These are phyloP conservation scores for Fusarium nodosum DNA, from an alignment of 2,329 filamentous ascomycete genomes.

Conservation along the genomic window DNA sequence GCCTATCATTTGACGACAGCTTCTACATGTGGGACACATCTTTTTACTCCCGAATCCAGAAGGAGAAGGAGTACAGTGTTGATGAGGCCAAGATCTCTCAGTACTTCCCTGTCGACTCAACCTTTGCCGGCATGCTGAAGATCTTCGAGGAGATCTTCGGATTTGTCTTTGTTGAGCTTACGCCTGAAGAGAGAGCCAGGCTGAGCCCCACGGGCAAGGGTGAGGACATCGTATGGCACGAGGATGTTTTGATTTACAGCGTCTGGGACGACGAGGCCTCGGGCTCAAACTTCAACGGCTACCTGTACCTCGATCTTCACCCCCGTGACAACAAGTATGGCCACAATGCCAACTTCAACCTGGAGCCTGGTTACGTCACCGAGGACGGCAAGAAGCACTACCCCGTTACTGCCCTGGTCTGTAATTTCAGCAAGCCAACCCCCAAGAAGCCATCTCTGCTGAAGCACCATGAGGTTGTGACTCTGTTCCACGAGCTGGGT, in stretches of 20 bases:
- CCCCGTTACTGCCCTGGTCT: constrained; percentile 83
- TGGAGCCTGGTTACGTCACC: constrained; percentile 78
- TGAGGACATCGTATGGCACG: constrained; percentile 83
- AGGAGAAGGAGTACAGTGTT: constrained; percentile 83
- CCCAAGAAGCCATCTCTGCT: constrained; percentile 81
- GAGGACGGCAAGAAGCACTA: constrained; percentile 79
- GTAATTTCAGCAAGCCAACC: constrained; percentile 87
- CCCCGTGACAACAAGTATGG: constrained; percentile 86
- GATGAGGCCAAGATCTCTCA: constrained; percentile 85
- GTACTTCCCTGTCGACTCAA: constrained; percentile 83
- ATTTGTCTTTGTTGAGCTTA: constrained; percentile 80
- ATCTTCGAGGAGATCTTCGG: constrained; percentile 89
- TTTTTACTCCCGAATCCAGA: constrained; percentile 84
- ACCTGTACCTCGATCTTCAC: constrained; percentile 85
- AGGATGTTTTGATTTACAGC: constrained; percentile 84
- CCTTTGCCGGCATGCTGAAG: constrained; percentile 81
- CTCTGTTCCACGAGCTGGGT: constrained; percentile 83
- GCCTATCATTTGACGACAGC: constrained; percentile 71
- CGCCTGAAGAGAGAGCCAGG: constrained; percentile 72
- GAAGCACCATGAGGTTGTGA: constrained; percentile 86
- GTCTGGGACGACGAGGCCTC: constrained; percentile 84
- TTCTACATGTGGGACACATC: constrained; percentile 88
- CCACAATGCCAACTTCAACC: constrained; percentile 86
- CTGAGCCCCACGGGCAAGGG: constrained; percentile 76
- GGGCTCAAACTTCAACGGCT: constrained; percentile 81